Percentiles rank a stretch among this genome's conserved stretches.
Evolutionary conservation across 2,329 filamentous ascomycete species (phyloP).

Genomic region (Penicillium sp.): DNA sequence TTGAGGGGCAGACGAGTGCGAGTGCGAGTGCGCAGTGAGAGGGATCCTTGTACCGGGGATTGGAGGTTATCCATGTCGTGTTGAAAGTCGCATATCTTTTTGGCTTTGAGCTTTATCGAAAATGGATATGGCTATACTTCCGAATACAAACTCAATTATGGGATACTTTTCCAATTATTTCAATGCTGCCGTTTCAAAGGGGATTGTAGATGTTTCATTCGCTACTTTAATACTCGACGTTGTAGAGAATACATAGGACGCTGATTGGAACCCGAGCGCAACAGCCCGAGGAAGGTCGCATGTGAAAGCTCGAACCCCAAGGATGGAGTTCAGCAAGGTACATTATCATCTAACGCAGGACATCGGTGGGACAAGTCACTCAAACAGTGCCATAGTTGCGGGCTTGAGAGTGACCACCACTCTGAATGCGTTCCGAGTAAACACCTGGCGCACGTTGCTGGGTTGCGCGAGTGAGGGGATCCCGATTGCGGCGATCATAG

Average conservation of each 20-base stretch:
- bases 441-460: constrained; percentile 40
- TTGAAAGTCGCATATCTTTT: neutral
- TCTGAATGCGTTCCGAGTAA: constrained; percentile 46
- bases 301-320: neutral
- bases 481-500: constrained; percentile 63
- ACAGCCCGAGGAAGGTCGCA: neutral
- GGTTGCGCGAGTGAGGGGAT: constrained; percentile 26
- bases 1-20: constrained; percentile 18
- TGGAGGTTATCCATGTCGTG: neutral
- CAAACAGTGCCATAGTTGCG: constrained; percentile 34
- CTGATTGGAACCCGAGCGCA: neutral
- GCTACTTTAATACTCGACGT: neutral
- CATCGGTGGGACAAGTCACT: neutral
- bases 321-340: neutral
- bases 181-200: no score
- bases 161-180: neutral
- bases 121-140: neutral
- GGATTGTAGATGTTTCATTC: neutral
- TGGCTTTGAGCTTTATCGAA: neutral
- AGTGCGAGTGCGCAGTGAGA: constrained; percentile 8
- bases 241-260: no score
- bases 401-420: constrained; percentile 34
- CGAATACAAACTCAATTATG: neutral
- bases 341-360: neutral
- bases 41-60: neutral